Percentiles rank a stretch among this genome's conserved stretches.
Conservation (phyloP, 1,284 basidiomycete genomes). For the Ustilago bromivora region DNA sequence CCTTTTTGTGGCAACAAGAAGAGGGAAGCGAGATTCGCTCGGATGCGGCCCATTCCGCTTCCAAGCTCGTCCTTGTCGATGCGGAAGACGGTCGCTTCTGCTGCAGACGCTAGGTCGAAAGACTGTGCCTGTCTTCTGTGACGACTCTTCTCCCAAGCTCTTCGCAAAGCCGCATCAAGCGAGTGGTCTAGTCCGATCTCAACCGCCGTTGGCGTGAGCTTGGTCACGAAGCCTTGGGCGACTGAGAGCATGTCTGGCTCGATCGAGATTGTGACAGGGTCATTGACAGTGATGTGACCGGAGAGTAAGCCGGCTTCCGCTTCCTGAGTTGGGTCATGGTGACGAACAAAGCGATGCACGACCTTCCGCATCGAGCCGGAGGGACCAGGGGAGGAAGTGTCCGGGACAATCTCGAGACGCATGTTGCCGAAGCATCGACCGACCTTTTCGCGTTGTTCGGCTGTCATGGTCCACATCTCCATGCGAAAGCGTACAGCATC, state of each 20-base stretch:
- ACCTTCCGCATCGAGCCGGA: constrained; percentile 69
- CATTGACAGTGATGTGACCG: constrained; percentile 82
- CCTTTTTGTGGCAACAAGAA: constrained; percentile 79
- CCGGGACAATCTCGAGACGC: constrained; percentile 25
- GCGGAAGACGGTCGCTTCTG: constrained; percentile 76
- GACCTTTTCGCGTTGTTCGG: constrained; percentile 79
- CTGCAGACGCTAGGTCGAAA: constrained; percentile 14
- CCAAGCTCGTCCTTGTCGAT: constrained; percentile 94
- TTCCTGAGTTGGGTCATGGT: constrained; percentile 28
- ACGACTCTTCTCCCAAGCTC: constrained; percentile 31
- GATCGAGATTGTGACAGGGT: constrained; percentile 84
- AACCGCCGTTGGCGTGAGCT: constrained; percentile 77
- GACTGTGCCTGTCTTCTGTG: background rate
- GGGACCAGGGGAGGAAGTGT: background rate
- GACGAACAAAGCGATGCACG: constrained; percentile 78
- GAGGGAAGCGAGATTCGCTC: constrained; percentile 88
- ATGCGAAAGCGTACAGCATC: constrained; percentile 84
- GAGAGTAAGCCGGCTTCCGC: constrained; percentile 75
- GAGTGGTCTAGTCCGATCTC: constrained; percentile 84
- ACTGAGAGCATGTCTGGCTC: constrained; percentile 86
- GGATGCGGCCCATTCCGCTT: constrained; percentile 85
- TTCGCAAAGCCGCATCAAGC: constrained; percentile 71
- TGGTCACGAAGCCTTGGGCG: constrained; percentile 83
- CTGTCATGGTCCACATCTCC: constrained; percentile 93
- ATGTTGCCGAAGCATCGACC: constrained; percentile 71